Evolutionary conservation across 768 basidiomycete species (phyloP).

Genomic region (Xanthoconium stramineum): DNA sequence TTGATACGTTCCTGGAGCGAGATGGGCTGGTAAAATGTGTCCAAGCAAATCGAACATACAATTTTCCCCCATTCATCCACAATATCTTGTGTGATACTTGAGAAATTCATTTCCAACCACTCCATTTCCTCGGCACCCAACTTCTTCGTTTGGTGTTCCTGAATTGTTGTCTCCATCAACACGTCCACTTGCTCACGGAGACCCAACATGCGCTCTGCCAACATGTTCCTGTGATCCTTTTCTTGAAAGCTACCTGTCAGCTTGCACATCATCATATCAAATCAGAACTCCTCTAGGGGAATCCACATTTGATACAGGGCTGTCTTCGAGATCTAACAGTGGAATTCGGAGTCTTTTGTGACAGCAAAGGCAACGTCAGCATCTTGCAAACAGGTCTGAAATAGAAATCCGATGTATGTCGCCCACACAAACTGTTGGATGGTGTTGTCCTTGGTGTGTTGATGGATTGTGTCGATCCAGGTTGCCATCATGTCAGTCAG

Average conservation of each 20-base stretch:
- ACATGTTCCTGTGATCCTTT: conserved; percentile 12
- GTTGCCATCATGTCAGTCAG: conserved; percentile 43
- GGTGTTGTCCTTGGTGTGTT: conserved; percentile 17
- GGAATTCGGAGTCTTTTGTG: conserved; percentile 47
- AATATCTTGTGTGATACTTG: conserved; percentile 34
- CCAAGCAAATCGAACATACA: conserved; percentile 35
- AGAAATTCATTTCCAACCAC: conserved; percentile 48
- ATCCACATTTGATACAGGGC: conserved; percentile 42
- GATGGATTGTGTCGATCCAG: conserved; percentile 38
- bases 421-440: conserved; percentile 44
- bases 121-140: conserved; percentile 13
- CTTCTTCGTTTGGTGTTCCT: conserved; percentile 25
- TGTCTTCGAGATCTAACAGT: conserved; percentile 50
- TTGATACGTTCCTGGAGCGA: conserved; percentile 51
- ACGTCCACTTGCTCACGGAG: conserved; percentile 3
- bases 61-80: conserved; percentile 47
- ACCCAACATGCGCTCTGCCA: conserved; percentile 21
- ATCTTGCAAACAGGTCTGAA: conserved; percentile 46
- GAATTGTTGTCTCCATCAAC: conserved; percentile 3
- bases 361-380: conserved; percentile 43
- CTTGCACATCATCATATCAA: conserved; percentile 39
- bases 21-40: conserved; percentile 50
- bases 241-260: conserved; percentile 16
- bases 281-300: conserved; percentile 48
- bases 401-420: conserved; percentile 43